Percentiles rank a stretch among this genome's conserved stretches.
phyloP scores from a whole-genome alignment of 345 rosid genomes.

The Xanthoceras sorbifolium region DNA sequence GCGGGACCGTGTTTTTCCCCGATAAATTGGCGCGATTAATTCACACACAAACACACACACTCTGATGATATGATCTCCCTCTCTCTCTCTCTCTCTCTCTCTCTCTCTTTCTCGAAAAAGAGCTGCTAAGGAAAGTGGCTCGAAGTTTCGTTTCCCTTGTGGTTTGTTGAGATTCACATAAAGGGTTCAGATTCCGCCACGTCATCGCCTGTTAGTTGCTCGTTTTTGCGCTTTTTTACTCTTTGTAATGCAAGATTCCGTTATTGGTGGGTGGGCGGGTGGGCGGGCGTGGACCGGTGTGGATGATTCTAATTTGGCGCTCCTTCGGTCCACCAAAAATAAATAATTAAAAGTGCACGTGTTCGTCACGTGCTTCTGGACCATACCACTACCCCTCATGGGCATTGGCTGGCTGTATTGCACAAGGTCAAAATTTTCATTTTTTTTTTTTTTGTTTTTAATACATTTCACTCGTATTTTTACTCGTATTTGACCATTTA shows the following conservation, averaged over 20 bases:
- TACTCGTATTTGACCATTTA: too few relatives aligned
- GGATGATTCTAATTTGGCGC: background rate
- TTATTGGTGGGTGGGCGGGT: background rate
- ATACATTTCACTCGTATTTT: too few relatives aligned
- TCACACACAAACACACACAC: too few relatives aligned
- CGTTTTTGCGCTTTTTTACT: background rate
- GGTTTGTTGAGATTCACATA: background rate
- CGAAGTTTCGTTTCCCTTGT: conserved; percentile 31
- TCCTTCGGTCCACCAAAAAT: too few relatives aligned
- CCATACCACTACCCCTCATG: too few relatives aligned
- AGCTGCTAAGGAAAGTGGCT: conserved; percentile 26
- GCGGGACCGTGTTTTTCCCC: conserved; percentile 20
- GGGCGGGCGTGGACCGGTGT: background rate
- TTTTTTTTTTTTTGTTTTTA: too few relatives aligned
- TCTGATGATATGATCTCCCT: too few relatives aligned
- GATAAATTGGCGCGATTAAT: conserved; percentile 13
- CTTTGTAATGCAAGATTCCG: background rate
- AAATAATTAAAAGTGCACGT: background rate
- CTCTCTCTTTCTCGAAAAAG: too few relatives aligned
- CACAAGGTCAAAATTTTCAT: background rate
- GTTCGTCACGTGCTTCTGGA: background rate
- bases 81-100: too few relatives aligned
- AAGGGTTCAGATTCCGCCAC: conserved; percentile 34
- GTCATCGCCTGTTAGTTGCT: background rate
- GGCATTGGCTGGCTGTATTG: background rate